Percentiles rank a stretch among this genome's conserved stretches.
Evolutionary conservation across 177 flowering plant genomes (phyloP).

Genomic region (Vitis hybrid): DNA sequence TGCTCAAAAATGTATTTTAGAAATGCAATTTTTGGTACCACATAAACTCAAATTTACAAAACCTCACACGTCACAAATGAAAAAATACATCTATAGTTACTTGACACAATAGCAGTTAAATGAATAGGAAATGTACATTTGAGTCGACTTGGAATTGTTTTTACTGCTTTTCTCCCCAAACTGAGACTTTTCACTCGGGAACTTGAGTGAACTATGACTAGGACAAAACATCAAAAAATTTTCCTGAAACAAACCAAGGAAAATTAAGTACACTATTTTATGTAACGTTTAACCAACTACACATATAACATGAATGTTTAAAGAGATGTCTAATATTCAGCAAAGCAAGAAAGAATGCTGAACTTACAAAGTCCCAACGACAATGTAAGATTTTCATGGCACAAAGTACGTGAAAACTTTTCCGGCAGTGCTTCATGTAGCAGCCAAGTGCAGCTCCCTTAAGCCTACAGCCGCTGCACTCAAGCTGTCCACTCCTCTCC

Average conservation of each 20-base stretch:
- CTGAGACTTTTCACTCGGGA: conserved; percentile 53
- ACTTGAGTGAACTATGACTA: conserved; percentile 43
- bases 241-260: conserved; percentile 43
- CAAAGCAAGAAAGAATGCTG: not conserved
- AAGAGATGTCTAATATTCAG: not conserved
- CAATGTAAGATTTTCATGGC: conserved; percentile 48
- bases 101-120: not conserved
- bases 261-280: not conserved
- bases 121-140: conserved; percentile 28
- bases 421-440: conserved; percentile 60
- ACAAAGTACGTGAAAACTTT: conserved; percentile 79
- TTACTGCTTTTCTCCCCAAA: conserved; percentile 12
- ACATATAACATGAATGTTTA: not conserved
- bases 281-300: too few relatives aligned
- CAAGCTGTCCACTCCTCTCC: conserved; percentile 75
- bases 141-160: conserved; percentile 9
- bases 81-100: not conserved
- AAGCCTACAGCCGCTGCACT: conserved; percentile 71
- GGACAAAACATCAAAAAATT: conserved; percentile 72
- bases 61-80: too few relatives aligned
- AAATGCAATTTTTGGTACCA: too few relatives aligned
- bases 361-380: conserved; percentile 79
- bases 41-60: too few relatives aligned
- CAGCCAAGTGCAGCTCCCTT: conserved; percentile 98
- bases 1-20: too few relatives aligned